These are phyloP conservation scores for Colletotrichum kahawae DNA, from an alignment of 2,329 filamentous ascomycete genomes.

Conservation along the genomic window DNA sequence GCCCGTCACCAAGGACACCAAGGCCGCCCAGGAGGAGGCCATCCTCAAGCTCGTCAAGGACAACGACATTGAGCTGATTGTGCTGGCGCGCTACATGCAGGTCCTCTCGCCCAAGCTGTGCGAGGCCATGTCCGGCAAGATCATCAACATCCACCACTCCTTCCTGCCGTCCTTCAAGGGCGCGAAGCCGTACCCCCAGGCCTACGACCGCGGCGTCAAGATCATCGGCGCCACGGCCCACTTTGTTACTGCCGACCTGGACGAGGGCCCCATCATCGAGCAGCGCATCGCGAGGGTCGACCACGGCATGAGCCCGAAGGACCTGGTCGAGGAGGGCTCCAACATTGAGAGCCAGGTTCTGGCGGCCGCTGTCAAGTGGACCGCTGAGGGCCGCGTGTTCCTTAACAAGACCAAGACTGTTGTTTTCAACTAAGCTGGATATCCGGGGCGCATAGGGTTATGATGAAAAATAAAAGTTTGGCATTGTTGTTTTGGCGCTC, in stretches of 20 bases:
- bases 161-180: constrained; percentile 90
- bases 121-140: constrained; percentile 79
- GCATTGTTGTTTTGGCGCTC: background rate
- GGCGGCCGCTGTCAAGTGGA: constrained; percentile 83
- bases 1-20: constrained; percentile 80
- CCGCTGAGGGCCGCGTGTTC: constrained; percentile 78
- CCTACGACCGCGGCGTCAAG: constrained; percentile 85
- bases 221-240: constrained; percentile 87
- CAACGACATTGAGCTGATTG: constrained; percentile 77
- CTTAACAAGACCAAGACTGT: constrained; percentile 82
- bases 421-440: constrained; percentile 61
- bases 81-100: constrained; percentile 88
- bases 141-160: constrained; percentile 92
- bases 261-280: constrained; percentile 89
- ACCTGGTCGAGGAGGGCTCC: constrained; percentile 78
- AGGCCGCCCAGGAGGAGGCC: constrained; percentile 72
- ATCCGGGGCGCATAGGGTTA: background rate
- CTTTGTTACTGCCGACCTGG: constrained; percentile 84
- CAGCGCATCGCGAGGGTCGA: constrained; percentile 80
- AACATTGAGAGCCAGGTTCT: constrained; percentile 86
- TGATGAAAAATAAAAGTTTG: constrained; percentile 2
- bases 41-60: constrained; percentile 73
- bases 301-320: constrained; percentile 77
- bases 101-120: constrained; percentile 78
- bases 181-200: constrained; percentile 87